Evolutionary conservation across 2,329 filamentous ascomycete genomes (phyloP).

Genomic region (Lecanicillium sp.): DNA sequence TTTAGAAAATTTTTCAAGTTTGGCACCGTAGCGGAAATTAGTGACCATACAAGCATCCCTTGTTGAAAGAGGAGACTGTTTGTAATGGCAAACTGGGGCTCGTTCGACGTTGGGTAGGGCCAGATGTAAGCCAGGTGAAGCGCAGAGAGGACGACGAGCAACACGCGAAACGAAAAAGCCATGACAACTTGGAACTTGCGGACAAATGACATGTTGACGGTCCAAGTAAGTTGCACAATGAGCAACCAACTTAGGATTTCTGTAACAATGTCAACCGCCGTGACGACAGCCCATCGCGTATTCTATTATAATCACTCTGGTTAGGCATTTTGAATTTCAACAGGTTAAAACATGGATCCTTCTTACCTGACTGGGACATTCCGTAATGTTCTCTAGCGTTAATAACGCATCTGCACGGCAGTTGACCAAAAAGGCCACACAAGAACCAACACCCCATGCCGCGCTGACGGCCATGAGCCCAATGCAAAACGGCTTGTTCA

Average conservation of each 20-base stretch:
- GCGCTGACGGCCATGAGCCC: constrained; percentile 7
- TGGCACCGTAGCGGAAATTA: constrained; percentile 15
- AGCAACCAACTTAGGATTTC: constrained; percentile 12
- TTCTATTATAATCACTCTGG: constrained; percentile 1
- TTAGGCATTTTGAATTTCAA: neutral
- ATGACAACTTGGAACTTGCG: constrained; percentile 13
- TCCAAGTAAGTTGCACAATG: constrained; percentile 9
- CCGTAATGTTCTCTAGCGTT: neutral
- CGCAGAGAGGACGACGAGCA: constrained; percentile 10
- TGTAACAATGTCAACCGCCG: constrained; percentile 11
- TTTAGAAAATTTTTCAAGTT: constrained; percentile 16
- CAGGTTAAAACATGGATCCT: neutral
- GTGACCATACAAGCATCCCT: constrained; percentile 12
- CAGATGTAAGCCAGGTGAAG: constrained; percentile 10
- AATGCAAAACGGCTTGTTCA: constrained; percentile 8
- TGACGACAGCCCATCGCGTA: constrained; percentile 11
- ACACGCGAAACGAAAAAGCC: constrained; percentile 15
- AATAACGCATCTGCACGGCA: constrained; percentile 7
- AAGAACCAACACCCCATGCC: constrained; percentile 9
- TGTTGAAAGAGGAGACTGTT: constrained; percentile 13
- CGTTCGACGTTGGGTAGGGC: constrained; percentile 6
- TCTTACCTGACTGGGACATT: constrained; percentile 10
- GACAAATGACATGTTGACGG: constrained; percentile 11
- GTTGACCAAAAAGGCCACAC: constrained; percentile 1
- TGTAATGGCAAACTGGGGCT: constrained; percentile 11